Conservation (phyloP, 495 filamentous ascomycete species). For the Penicillium arizonense region DNA sequence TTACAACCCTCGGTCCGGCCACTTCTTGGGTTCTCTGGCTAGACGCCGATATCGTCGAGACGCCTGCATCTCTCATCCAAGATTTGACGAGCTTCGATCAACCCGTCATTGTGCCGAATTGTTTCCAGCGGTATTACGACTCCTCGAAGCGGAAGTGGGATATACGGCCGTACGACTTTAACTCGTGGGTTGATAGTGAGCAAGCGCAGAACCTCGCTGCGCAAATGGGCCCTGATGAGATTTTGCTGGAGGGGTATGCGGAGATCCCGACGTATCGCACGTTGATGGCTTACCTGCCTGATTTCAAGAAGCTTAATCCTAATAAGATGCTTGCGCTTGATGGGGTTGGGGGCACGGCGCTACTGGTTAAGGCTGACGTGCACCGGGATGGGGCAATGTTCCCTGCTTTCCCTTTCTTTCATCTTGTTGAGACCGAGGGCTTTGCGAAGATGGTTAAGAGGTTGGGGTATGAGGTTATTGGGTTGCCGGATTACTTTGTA, state of each 20-base stretch:
- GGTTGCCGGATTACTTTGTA: slow-evolving; percentile 96
- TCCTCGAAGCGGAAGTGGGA: slow-evolving; percentile 63
- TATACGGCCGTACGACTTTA: slow-evolving; percentile 91
- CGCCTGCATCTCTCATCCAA: slow-evolving; percentile 81
- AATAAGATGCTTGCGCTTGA: slow-evolving; percentile 70
- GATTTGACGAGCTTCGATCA: slow-evolving; percentile 86
- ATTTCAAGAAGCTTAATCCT: slow-evolving; percentile 52
- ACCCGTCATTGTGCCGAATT: slow-evolving; percentile 90
- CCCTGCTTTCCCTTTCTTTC: slow-evolving; percentile 92
- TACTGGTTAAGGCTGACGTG: slow-evolving; percentile 95
- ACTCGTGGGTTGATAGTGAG: slow-evolving; percentile 89
- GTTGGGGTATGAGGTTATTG: slow-evolving; percentile 78
- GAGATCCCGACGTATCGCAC: slow-evolving; percentile 89
- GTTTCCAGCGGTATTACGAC: slow-evolving; percentile 87
- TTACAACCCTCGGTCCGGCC: slow-evolving; percentile 92
- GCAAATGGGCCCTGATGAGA: slow-evolving; percentile 85
- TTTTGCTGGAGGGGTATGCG: slow-evolving; percentile 87
- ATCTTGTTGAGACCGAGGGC: slow-evolving; percentile 95
- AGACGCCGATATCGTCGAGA: slow-evolving; percentile 89
- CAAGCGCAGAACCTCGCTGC: slow-evolving; percentile 70
- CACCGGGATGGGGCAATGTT: slow-evolving; percentile 99
- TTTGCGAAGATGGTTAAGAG: slow-evolving; percentile 96
- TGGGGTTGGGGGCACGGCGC: slow-evolving; percentile 89
- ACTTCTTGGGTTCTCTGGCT: slow-evolving; percentile 98
- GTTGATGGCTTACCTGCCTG: slow-evolving; percentile 85